phyloP scores from a whole-genome alignment of 352 stramenopile genomes.

The Phytophthora cryptogea region DNA sequence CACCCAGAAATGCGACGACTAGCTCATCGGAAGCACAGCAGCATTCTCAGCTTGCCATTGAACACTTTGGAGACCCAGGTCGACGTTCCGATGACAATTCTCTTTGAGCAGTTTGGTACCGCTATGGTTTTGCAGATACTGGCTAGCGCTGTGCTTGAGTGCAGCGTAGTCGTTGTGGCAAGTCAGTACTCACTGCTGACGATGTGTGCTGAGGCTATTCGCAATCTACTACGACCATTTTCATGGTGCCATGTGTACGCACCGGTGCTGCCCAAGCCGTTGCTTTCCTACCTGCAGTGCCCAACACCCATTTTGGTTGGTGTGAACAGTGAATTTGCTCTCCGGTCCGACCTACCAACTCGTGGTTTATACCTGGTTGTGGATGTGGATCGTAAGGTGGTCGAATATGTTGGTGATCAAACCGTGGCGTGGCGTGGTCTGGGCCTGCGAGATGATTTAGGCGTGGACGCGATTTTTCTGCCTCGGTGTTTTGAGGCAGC shows the following conservation, averaged over 20 bases:
- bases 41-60: conserved; percentile 43
- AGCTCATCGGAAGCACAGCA: conserved; percentile 47
- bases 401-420: conserved; percentile 74
- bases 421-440: conserved; percentile 60
- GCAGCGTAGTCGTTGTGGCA: conserved; percentile 85
- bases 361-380: conserved; percentile 76
- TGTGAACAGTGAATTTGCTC: conserved; percentile 73
- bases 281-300: conserved; percentile 90
- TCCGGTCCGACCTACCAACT: conserved; percentile 61
- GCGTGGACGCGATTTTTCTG: conserved; percentile 49
- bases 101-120: conserved; percentile 76
- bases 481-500: conserved; percentile 57
- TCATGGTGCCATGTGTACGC: conserved; percentile 92
- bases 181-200: conserved; percentile 84
- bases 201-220: conserved; percentile 81
- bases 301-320: conserved; percentile 91
- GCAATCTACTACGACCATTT: conserved; percentile 85
- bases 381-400: conserved; percentile 68
- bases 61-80: conserved; percentile 51
- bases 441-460: conserved; percentile 50
- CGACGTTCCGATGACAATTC: conserved; percentile 66
- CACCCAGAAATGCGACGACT: conserved; percentile 40
- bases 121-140: conserved; percentile 75
- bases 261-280: conserved; percentile 78
- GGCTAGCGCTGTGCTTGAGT: conserved; percentile 85